Evolutionary conservation across 306 rosid species (phyloP).

Genomic region (Astragalus membranaceus): DNA sequence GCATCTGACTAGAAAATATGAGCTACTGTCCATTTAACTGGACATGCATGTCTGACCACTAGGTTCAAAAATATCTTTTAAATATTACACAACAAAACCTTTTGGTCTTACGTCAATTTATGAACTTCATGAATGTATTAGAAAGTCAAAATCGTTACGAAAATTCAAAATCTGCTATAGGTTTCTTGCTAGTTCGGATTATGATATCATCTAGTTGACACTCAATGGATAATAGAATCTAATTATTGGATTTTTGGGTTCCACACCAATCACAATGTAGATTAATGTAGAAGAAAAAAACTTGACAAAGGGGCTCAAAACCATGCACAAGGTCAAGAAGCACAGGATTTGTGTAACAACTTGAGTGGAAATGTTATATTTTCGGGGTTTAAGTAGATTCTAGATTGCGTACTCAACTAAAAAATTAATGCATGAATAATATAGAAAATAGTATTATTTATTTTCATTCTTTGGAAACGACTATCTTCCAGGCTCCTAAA

Average conservation of each 20-base stretch:
- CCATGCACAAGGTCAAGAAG: neutral
- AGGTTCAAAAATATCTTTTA: too few species aligned
- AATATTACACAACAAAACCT: neutral
- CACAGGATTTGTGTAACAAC: neutral
- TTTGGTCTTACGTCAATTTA: neutral
- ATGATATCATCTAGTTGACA: neutral
- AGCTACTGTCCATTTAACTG: too few species aligned
- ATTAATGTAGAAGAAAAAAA: neutral
- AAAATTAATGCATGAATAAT: neutral
- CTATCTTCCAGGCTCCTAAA: neutral
- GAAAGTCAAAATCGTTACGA: neutral
- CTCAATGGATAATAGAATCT: neutral
- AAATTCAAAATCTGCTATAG: neutral
- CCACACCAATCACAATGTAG: neutral
- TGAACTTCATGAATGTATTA: neutral
- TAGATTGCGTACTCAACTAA: neutral
- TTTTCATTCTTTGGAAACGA: neutral
- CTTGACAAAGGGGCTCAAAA: neutral
- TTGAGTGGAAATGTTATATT: too few species aligned
- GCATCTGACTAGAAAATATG: too few species aligned
- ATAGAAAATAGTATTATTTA: too few species aligned
- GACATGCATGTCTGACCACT: too few species aligned
- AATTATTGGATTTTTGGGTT: slow-evolving; percentile 7
- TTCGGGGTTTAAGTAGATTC: neutral
- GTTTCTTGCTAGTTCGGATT: neutral